Conservation (phyloP, 2,329 filamentous ascomycete genomes). For the Sarocladium oryzae region DNA sequence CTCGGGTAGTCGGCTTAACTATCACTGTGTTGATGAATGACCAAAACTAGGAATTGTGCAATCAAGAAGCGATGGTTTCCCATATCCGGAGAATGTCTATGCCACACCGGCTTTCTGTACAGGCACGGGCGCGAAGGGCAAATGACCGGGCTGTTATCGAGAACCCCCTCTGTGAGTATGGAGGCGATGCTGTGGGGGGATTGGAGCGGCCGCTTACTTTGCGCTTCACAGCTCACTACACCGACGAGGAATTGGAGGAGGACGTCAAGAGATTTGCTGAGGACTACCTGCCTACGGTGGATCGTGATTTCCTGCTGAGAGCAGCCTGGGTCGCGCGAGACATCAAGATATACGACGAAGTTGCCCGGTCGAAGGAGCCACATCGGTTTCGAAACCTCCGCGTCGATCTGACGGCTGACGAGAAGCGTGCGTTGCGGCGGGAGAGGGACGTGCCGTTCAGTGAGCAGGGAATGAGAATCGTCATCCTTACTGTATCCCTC, state of each 20-base stretch:
- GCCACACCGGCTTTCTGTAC: conserved; percentile 14
- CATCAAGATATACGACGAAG: conserved; percentile 29
- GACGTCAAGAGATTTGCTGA: conserved; percentile 28
- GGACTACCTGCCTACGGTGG: conserved; percentile 22
- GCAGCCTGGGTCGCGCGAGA: conserved; percentile 36
- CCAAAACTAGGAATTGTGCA: not conserved
- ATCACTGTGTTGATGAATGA: not conserved
- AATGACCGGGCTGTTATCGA: conserved; percentile 30
- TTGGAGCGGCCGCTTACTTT: not conserved
- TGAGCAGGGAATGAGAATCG: conserved; percentile 31
- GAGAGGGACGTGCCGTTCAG: conserved; percentile 34
- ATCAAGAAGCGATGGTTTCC: conserved; percentile 5
- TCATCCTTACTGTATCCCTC: conserved; percentile 36
- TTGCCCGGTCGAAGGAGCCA: conserved; percentile 22
- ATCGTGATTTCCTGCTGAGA: conserved; percentile 24
- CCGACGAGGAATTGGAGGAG: conserved; percentile 28
- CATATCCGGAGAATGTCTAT: conserved; percentile 5
- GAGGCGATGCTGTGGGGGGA: not conserved
- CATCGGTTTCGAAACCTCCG: conserved; percentile 19
- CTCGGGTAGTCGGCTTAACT: not conserved
- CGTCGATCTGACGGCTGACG: conserved; percentile 26
- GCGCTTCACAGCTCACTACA: conserved; percentile 25
- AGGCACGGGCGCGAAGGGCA: conserved; percentile 21
- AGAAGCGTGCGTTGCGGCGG: conserved; percentile 29
- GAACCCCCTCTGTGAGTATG: conserved; percentile 25